A percentile compares a stretch with the other conserved stretches of the same genome.
phyloP scores from a whole-genome alignment of 345 rosid genomes.

The Streptanthus diversifolius region DNA sequence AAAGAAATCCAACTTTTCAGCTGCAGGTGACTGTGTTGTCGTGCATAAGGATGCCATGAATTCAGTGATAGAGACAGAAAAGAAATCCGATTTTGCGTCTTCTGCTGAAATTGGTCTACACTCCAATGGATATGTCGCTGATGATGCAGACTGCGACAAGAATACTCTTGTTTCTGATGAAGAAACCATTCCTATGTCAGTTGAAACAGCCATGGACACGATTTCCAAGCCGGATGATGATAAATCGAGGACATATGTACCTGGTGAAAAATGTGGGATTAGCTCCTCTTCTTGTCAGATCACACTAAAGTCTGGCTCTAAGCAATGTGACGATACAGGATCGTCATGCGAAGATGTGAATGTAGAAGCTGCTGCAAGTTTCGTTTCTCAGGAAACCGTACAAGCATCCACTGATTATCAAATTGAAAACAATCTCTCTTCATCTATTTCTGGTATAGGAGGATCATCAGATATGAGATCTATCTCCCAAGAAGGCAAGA shows the following conservation, averaged over 20 bases:
- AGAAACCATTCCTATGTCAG: slow-evolving; percentile 17
- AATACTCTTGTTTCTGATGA: slow-evolving; percentile 33
- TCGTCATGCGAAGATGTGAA: slow-evolving; percentile 29
- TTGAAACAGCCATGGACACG: slow-evolving; percentile 22
- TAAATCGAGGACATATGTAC: background rate
- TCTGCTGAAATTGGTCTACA: slow-evolving; percentile 4
- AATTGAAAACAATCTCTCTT: slow-evolving; percentile 17
- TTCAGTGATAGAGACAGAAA: slow-evolving; percentile 11
- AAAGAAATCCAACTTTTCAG: background rate
- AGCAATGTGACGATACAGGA: slow-evolving; percentile 27
- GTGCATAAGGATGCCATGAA: background rate
- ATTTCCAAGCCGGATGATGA: slow-evolving; percentile 9
- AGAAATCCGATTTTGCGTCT: slow-evolving; percentile 17
- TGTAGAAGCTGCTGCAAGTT: slow-evolving; percentile 8
- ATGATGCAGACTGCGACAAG: slow-evolving; percentile 21
- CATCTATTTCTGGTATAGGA: slow-evolving; percentile 19
- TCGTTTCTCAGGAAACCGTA: slow-evolving; percentile 2
- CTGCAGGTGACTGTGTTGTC: slow-evolving; percentile 6
- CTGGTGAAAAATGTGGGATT: slow-evolving; percentile 9
- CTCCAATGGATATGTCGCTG: slow-evolving; percentile 8
- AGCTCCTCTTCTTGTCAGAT: slow-evolving; percentile 24
- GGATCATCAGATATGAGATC: slow-evolving; percentile 34
- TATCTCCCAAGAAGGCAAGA: slow-evolving; percentile 26
- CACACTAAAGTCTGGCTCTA: slow-evolving; percentile 11
- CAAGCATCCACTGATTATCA: slow-evolving; percentile 7